A percentile compares a stretch with the other conserved stretches of the same genome.
Evolutionary conservation across 1,139 yeast genomes (phyloP).

Genomic region (Yamadazyma epiphylla): DNA sequence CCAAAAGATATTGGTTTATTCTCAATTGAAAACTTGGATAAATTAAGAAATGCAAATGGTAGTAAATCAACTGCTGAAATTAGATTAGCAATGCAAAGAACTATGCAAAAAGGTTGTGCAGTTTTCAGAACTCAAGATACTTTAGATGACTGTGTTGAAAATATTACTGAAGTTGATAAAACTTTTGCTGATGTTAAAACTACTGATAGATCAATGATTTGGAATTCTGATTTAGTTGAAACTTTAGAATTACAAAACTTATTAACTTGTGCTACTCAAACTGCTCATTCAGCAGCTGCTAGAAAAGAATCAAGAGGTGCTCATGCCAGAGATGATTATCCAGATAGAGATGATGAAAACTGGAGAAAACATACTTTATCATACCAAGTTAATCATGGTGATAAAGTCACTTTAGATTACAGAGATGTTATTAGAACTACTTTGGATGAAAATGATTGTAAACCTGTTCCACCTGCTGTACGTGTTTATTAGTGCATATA

Average conservation of each 20-base stretch:
- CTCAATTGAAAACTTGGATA: conserved; percentile 88
- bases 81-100: conserved; percentile 88
- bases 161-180: conserved; percentile 73
- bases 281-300: conserved; percentile 91
- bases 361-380: conserved; percentile 99
- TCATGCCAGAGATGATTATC: conserved; percentile 97
- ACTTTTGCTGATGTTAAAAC: conserved; percentile 69
- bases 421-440: conserved; percentile 83
- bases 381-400: conserved; percentile 78
- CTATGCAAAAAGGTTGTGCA: conserved; percentile 96
- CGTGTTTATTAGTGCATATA: conserved; percentile 92
- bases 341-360: conserved; percentile 89
- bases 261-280: conserved; percentile 95
- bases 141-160: conserved; percentile 85
- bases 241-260: conserved; percentile 94
- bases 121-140: conserved; percentile 95
- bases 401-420: conserved; percentile 71
- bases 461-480: conserved; percentile 94
- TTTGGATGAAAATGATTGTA: conserved; percentile 88
- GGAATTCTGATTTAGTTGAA: conserved; percentile 97
- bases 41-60: conserved; percentile 82
- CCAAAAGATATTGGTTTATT: conserved; percentile 86
- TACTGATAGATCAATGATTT: conserved; percentile 95
- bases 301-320: conserved; percentile 99
- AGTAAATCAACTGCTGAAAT: conserved; percentile 79